Percentiles rank a stretch among this genome's conserved stretches.
phyloP scores from a whole-genome alignment of 2,329 filamentous ascomycete genomes.

The Scedosporium minutisporum region DNA sequence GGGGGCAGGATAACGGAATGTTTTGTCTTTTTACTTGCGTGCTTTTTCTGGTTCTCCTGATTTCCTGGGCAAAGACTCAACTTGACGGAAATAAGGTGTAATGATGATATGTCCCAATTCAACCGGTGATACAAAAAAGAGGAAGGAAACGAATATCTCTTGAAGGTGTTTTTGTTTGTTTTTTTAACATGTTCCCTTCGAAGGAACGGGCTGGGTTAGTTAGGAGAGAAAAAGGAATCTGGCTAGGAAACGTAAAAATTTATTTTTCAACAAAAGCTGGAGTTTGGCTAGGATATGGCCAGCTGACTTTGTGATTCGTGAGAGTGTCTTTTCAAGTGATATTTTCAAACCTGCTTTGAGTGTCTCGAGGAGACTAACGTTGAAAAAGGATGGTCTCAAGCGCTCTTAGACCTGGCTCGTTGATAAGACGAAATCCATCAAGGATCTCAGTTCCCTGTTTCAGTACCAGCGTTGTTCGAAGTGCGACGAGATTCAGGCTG shows the following conservation, averaged over 20 bases:
- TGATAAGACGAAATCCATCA: too few species aligned
- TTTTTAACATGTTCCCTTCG: background rate
- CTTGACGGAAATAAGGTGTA: conserved; percentile 1
- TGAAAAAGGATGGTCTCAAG: too few species aligned
- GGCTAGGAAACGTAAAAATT: background rate
- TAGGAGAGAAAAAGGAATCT: background rate
- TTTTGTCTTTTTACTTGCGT: background rate
- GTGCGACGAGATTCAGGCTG: too few species aligned
- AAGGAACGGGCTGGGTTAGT: background rate
- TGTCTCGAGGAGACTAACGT: too few species aligned
- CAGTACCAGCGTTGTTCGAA: too few species aligned
- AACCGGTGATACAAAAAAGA: background rate
- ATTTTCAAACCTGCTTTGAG: too few species aligned
- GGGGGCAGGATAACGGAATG: conserved; percentile 9
- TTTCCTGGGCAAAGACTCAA: conserved; percentile 8
- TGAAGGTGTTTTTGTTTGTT: background rate
- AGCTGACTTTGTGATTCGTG: too few species aligned
- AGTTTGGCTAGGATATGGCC: too few species aligned
- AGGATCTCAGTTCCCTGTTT: too few species aligned
- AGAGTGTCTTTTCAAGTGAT: too few species aligned
- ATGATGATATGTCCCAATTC: conserved; percentile 2
- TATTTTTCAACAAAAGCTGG: too few species aligned
- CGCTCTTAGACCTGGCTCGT: too few species aligned
- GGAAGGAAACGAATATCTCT: background rate
- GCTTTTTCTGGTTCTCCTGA: conserved; percentile 14